Base-by-base conservation (phyloP, 495 filamentous ascomycete species). In the Podospora conica region DNA sequence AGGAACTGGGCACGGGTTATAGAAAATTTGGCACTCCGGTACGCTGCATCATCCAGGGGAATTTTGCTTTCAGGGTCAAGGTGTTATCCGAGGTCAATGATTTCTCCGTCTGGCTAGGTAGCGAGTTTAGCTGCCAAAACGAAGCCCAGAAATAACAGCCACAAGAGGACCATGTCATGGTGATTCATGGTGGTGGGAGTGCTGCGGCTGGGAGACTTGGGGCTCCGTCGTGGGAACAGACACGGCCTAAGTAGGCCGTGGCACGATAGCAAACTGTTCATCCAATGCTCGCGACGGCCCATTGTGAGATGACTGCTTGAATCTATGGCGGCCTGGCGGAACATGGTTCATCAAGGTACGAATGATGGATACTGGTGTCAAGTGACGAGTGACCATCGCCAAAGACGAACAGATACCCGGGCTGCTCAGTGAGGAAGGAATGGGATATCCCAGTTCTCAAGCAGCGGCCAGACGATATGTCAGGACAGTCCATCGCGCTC, bases 31-130 rank as follows among this genome's bases (percentile, higher is more conserved):
- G 64, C 73, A 74, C 71, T 70, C 73, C 40, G 63, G 71, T 65
- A 67, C 73, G 72, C 67, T 75, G 73, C 74, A 76, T 75, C 69
- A 72, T 74, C 73, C 73, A 70, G 68, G 71, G 69, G 74, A 72
- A 67, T 73, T 66, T 66, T 75, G 75, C 71, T 74, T 76, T 75
- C 63, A 63, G 73, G 67, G 74, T 75, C 66, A 69, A 71, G 71
- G 73, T 75, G 75, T 72, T 75, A 69, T 69, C 65, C 68, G 70
- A 74, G 71, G 70, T 71, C 73, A 70, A 76, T 60, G 70, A 75
- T 68, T 70, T 71, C 68, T 72, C 69, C 68, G 69, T 69, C 69
- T 68, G 75, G 75, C 68, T 69, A 69, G 75, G 73, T 76, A 75
- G 70, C 71, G 65, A 65, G 55, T 48, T 69, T 71, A 68, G 68